Conservation (phyloP, 2,329 filamentous ascomycete genomes). For the Chaetomium sp. region DNA sequence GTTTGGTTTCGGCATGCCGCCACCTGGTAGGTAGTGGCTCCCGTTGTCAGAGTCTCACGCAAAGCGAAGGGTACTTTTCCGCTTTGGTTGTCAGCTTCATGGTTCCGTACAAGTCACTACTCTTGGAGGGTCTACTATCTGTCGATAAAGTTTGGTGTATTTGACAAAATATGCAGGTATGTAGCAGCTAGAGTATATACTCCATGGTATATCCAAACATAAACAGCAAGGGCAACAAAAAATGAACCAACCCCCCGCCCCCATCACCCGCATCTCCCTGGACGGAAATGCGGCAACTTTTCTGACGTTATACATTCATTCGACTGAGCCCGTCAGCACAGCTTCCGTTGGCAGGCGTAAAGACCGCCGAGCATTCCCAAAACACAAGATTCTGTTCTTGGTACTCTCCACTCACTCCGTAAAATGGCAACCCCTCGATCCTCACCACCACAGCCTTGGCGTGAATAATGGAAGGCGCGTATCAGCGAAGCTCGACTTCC, state of each 20-base stretch:
- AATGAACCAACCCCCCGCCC: background rate
- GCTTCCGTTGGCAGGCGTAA: background rate
- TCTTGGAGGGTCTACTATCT: background rate
- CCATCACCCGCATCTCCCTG: background rate
- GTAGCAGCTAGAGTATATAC: slow-evolving; percentile 5
- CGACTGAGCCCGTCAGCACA: background rate
- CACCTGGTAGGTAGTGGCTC: too few relatives aligned
- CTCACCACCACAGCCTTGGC: background rate
- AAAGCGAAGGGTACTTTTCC: background rate
- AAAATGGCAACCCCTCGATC: background rate
- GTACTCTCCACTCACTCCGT: background rate
- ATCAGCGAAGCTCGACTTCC: background rate
- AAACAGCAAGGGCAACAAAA: background rate
- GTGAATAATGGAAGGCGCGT: background rate
- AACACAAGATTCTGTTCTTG: background rate
- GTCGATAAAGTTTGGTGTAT: background rate
- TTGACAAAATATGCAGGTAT: background rate
- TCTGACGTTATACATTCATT: background rate
- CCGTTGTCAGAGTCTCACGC: too few relatives aligned
- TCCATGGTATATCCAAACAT: slow-evolving; percentile 12
- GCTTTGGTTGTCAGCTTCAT: too few relatives aligned
- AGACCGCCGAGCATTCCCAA: background rate
- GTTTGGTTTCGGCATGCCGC: background rate
- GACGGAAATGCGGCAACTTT: background rate
- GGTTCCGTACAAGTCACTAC: background rate